phyloP scores from a whole-genome alignment of 129 eudicot species.

The Artemisia argyi region DNA sequence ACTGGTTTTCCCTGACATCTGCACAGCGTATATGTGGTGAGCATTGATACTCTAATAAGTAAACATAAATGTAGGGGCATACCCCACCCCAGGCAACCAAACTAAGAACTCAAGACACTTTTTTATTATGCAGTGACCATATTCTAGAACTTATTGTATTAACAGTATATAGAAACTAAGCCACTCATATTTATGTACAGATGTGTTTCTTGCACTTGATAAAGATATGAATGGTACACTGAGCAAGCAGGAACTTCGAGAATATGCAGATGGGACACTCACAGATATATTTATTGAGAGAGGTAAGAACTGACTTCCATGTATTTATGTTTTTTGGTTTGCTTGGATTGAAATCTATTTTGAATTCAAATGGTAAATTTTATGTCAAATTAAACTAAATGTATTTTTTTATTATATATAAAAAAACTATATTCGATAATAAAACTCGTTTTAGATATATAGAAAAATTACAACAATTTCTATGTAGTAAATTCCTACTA shows the following conservation, averaged over 20 bases:
- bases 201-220: constrained; percentile 97
- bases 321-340: constrained; percentile 7
- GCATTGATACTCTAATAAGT: constrained; percentile 23
- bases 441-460: neutral
- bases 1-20: constrained; percentile 96
- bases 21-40: constrained; percentile 94
- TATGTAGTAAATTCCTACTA: too few species aligned
- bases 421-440: neutral
- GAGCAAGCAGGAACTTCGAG: constrained; percentile 97
- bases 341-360: neutral
- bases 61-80: too few species aligned
- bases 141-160: constrained; percentile 14
- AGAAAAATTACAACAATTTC: too few species aligned
- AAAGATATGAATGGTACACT: constrained; percentile 83
- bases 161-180: neutral
- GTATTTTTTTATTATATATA: neutral
- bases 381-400: neutral
- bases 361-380: neutral
- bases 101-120: too few species aligned
- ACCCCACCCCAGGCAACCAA: too few species aligned
- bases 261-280: constrained; percentile 96
- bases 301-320: constrained; percentile 46
- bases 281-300: constrained; percentile 97
- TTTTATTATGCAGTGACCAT: constrained; percentile 6
- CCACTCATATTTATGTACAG: constrained; percentile 41